These are phyloP conservation scores for Eucalyptus curtisii DNA, from an alignment of 345 rosid genomes.

Conservation along the genomic window DNA sequence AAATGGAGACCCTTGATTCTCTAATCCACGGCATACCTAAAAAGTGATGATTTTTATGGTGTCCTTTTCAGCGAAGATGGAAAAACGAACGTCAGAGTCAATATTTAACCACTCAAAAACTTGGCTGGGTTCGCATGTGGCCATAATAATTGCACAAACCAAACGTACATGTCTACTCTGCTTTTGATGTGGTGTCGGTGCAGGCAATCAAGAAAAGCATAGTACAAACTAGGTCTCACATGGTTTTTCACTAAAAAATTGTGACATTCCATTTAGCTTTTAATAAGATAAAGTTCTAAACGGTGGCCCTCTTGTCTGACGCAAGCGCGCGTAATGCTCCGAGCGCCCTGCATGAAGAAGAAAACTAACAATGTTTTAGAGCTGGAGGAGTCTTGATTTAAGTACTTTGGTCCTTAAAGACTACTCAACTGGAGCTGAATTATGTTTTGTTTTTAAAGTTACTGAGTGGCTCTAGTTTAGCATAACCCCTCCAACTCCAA, in stretches of 20 bases:
- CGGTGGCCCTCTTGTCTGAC: background rate
- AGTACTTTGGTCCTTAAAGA: background rate
- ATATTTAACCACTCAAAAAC: background rate
- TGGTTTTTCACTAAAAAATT: background rate
- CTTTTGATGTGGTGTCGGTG: background rate
- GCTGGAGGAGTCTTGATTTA: background rate
- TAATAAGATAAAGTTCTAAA: background rate
- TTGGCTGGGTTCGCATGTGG: background rate
- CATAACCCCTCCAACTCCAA: background rate
- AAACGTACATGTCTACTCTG: background rate
- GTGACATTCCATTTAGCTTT: background rate
- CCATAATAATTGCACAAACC: background rate
- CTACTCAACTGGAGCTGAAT: background rate
- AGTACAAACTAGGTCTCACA: background rate
- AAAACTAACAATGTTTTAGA: background rate
- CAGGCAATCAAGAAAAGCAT: background rate
- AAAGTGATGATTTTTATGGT: background rate
- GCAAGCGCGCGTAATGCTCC: background rate
- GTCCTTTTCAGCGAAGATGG: background rate
- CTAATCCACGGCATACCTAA: background rate
- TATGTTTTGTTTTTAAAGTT: background rate
- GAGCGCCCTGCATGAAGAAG: background rate
- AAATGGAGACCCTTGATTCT: background rate
- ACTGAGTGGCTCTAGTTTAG: background rate
- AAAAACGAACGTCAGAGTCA: background rate